Evolutionary conservation across 345 rosid genomes (phyloP).

Genomic region (Salix purpurea): DNA sequence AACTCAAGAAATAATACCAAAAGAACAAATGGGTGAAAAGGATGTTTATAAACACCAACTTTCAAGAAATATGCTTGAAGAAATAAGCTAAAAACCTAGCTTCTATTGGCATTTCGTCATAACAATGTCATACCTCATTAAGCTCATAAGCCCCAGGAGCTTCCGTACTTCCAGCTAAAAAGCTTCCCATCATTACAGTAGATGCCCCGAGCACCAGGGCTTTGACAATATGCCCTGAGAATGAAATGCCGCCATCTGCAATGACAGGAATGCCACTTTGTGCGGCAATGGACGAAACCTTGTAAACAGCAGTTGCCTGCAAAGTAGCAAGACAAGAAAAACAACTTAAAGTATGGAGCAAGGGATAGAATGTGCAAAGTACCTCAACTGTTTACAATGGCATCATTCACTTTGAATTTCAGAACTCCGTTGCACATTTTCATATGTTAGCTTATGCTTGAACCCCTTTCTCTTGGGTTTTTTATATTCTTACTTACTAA

Average conservation of each 20-base stretch:
- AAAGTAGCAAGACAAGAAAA: conserved; percentile 5
- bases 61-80: not conserved
- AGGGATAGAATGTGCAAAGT: not conserved
- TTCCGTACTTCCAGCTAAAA: conserved; percentile 89
- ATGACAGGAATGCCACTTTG: conserved; percentile 72
- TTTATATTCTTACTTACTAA: not conserved
- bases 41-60: not conserved
- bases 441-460: not conserved
- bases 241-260: conserved; percentile 97
- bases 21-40: not conserved
- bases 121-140: conserved; percentile 36
- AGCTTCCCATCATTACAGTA: conserved; percentile 95
- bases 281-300: conserved; percentile 74
- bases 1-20: not conserved
- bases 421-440: not conserved
- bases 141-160: conserved; percentile 71
- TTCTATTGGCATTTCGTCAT: not conserved
- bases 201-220: conserved; percentile 90
- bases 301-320: conserved; percentile 96
- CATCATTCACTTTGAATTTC: not conserved
- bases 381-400: not conserved
- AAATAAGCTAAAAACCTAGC: not conserved
- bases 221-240: conserved; percentile 92
- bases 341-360: not conserved
- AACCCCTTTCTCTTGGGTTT: not conserved